These are phyloP conservation scores for Penicillium sp. DNA, from an alignment of 2,329 filamentous ascomycete species.

Conservation along the genomic window DNA sequence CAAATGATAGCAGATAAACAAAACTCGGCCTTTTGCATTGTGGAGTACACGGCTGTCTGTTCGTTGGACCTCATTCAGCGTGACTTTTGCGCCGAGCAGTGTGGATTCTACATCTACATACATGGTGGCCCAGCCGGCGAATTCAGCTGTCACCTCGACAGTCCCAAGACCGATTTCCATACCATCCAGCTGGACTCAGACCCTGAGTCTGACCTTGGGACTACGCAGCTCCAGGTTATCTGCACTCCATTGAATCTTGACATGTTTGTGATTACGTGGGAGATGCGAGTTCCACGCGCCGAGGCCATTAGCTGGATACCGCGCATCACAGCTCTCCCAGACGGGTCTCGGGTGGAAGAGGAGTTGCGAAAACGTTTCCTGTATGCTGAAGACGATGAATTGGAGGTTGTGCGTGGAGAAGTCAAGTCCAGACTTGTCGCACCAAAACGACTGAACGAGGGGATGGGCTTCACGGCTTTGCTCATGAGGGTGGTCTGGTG, in stretches of 20 bases:
- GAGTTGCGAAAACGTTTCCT: slow-evolving; percentile 9
- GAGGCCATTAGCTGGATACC: slow-evolving; percentile 30
- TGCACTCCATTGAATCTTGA: slow-evolving; percentile 28
- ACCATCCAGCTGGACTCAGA: slow-evolving; percentile 23
- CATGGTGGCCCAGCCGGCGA: slow-evolving; percentile 34
- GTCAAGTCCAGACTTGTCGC: not conserved
- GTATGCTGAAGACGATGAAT: not conserved
- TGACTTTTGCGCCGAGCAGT: slow-evolving; percentile 34
- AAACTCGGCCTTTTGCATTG: not conserved
- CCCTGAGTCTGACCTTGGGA: slow-evolving; percentile 12
- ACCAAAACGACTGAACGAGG: not conserved
- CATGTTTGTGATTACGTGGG: slow-evolving; percentile 33
- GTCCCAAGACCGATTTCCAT: slow-evolving; percentile 12
- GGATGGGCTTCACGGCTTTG: not conserved
- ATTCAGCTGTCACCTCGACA: slow-evolving; percentile 24
- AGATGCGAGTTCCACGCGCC: slow-evolving; percentile 14
- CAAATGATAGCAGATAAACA: slow-evolving; percentile 6
- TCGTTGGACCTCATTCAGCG: slow-evolving; percentile 31
- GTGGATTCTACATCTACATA: slow-evolving; percentile 31
- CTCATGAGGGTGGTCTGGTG: not conserved
- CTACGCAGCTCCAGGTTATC: slow-evolving; percentile 26
- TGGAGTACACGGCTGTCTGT: slow-evolving; percentile 34
- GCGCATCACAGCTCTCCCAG: slow-evolving; percentile 21
- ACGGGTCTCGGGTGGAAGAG: not conserved
- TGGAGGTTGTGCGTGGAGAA: not conserved